Base-by-base conservation (phyloP, 2,329 filamentous ascomycete species). In the Alternaria hordeiaustralica region DNA sequence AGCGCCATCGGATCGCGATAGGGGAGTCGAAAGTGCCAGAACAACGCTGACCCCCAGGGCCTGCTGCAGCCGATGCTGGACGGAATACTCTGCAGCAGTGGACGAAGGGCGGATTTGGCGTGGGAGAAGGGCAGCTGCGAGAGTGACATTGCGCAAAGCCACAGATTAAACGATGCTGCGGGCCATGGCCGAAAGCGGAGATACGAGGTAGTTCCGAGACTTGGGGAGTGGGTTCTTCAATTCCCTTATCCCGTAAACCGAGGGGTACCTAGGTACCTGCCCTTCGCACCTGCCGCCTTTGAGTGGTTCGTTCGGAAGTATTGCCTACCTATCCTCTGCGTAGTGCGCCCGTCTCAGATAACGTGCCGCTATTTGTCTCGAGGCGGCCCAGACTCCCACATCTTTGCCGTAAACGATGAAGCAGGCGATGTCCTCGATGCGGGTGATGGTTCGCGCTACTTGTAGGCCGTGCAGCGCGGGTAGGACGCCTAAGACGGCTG, bases 381-480 rank as follows among this genome's bases (percentile, higher is more conserved):
- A 55, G 45, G 23, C 51, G 53, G 62, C 60, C 59, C 63, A 53
- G 46, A 47, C 59, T 53, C 58, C 49, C 41, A 64, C 60, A 53
- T 55, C 57, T 47, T 36, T 56, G 51, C 55, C 64, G 67, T 63
- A 68, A 55, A 43, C 65, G 66, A 70, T 68, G 63, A 60, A 64
- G 65, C 56, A 67, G 58, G 64, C 66, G 60, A 69, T 60, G 62
- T 65, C 64, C 59, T 59, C 60, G 60, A 61, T 65, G 71, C 71
- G 70, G 71, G 67, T 71, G 60, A 75, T 76, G 71, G 74, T 78
- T 78, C 75, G 69, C 75, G 75, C 75, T 75, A 77, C 56, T 50
- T 43, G 55, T 53, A 62, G 71, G 49, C 75, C 67, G 70, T 77
- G 72, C 71, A 60, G 65, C 60, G 61, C 61, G 66, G 67, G 65